Conservation (phyloP, 108 stramenopile genomes). For the Cyclostephanos tholiformis region DNA sequence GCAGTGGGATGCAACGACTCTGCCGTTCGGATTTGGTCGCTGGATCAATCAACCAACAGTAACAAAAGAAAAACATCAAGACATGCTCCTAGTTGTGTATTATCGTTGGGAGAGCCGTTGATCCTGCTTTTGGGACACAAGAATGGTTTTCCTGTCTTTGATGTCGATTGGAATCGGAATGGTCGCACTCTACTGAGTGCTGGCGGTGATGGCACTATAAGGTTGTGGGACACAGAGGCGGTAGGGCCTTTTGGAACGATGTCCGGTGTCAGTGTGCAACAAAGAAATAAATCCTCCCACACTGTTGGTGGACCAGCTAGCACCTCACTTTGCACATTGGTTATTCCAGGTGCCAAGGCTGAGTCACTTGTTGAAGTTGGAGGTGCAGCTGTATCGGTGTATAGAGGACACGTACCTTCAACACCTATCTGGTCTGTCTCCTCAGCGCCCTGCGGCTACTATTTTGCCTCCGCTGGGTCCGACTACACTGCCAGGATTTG, state of each 20-base stretch:
- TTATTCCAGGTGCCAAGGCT: constrained; percentile 61
- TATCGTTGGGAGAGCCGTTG: constrained; percentile 42
- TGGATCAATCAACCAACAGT: constrained; percentile 43
- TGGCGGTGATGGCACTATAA: constrained; percentile 84
- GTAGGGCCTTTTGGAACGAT: constrained; percentile 75
- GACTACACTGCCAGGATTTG: constrained; percentile 94
- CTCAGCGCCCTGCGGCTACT: constrained; percentile 92
- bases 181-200: constrained; percentile 81
- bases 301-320: constrained; percentile 24
- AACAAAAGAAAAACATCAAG: constrained; percentile 15
- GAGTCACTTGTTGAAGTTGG: constrained; percentile 59
- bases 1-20: constrained; percentile 89
- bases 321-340: constrained; percentile 48
- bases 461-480: constrained; percentile 92
- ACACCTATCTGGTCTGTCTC: constrained; percentile 84
- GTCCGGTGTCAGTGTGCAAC: constrained; percentile 35
- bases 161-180: constrained; percentile 86
- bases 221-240: constrained; percentile 88
- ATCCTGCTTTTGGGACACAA: constrained; percentile 88
- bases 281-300: constrained; percentile 22
- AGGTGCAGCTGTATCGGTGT: constrained; percentile 83
- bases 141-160: constrained; percentile 90
- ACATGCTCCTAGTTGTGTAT: constrained; percentile 19
- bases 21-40: constrained; percentile 67
- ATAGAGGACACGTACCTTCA: constrained; percentile 80